Evolutionary conservation across 2,329 filamentous ascomycete species (phyloP).

Genomic region (Aspergillus ochraceoroseus): DNA sequence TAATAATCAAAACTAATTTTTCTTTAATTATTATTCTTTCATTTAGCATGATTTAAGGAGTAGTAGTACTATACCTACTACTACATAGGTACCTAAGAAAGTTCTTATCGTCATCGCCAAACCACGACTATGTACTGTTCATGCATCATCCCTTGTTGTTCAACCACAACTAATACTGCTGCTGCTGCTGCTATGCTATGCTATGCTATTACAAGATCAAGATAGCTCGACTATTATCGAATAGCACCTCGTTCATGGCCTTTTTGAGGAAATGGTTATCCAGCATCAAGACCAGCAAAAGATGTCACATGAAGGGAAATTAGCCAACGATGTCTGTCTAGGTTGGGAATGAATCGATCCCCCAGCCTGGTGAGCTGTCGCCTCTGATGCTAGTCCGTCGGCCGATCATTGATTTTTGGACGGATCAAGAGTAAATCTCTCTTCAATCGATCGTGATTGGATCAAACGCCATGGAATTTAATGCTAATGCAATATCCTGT

Average conservation of each 20-base stretch:
- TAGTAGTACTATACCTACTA: too few species aligned
- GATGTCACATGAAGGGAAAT: constrained; percentile 1
- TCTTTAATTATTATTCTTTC: background rate
- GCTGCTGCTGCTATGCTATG: too few species aligned
- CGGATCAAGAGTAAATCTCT: constrained; percentile 20
- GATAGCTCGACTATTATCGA: constrained; percentile 1
- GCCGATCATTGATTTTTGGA: constrained; percentile 22
- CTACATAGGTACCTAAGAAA: too few species aligned
- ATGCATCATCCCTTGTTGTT: constrained; percentile 8
- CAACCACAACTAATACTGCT: background rate
- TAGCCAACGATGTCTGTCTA: background rate
- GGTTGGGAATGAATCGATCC: constrained; percentile 5
- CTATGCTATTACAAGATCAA: too few species aligned
- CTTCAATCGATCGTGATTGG: constrained; percentile 17
- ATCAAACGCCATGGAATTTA: constrained; percentile 9
- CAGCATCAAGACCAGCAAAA: background rate
- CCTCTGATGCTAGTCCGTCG: constrained; percentile 15
- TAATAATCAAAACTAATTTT: too few species aligned
- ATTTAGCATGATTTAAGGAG: too few species aligned
- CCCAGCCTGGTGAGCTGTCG: constrained; percentile 21
- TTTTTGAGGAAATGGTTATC: background rate
- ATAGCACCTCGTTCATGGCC: background rate
- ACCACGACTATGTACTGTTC: constrained; percentile 2
- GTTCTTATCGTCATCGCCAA: constrained; percentile 1
- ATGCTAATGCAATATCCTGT: constrained; percentile 22